A percentile compares a stretch with the other conserved stretches of the same genome.
Conservation (phyloP, 441 rosid genomes). For the Populus hybrid region DNA sequence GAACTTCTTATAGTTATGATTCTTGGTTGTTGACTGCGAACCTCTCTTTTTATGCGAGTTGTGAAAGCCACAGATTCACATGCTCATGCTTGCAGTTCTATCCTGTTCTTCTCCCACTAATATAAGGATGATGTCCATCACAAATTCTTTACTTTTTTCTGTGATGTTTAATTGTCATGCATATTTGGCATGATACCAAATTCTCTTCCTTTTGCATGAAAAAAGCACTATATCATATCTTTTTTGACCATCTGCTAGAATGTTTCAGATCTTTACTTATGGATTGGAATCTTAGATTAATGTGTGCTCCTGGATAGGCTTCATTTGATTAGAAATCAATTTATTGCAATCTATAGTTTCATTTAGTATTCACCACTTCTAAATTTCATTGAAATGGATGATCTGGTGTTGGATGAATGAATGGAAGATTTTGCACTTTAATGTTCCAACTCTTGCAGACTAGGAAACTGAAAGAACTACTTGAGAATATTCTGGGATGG, state of each 20-base stretch:
- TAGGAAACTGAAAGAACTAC: constrained; percentile 71
- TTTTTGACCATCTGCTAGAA: background rate
- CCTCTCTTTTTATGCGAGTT: background rate
- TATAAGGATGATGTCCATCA: background rate
- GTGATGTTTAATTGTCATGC: background rate
- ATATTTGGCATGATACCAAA: background rate
- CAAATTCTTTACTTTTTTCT: background rate
- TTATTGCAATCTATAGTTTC: background rate
- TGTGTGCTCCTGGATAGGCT: background rate
- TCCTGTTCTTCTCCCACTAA: background rate
- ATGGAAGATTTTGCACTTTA: background rate
- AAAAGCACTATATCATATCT: background rate
- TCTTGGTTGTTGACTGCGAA: background rate
- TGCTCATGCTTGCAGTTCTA: background rate
- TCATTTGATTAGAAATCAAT: background rate
- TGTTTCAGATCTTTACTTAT: background rate
- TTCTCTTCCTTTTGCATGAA: too few relatives aligned
- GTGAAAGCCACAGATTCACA: background rate
- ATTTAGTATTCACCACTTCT: background rate
- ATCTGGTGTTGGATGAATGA: background rate
- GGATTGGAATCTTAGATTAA: background rate
- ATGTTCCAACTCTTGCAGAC: constrained; percentile 37
- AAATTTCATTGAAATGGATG: background rate
- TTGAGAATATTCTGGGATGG: constrained; percentile 79
- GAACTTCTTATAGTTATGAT: background rate